These are phyloP conservation scores for Craspedostauros australis DNA, from an alignment of 108 stramenopile species.

Conservation along the genomic window DNA sequence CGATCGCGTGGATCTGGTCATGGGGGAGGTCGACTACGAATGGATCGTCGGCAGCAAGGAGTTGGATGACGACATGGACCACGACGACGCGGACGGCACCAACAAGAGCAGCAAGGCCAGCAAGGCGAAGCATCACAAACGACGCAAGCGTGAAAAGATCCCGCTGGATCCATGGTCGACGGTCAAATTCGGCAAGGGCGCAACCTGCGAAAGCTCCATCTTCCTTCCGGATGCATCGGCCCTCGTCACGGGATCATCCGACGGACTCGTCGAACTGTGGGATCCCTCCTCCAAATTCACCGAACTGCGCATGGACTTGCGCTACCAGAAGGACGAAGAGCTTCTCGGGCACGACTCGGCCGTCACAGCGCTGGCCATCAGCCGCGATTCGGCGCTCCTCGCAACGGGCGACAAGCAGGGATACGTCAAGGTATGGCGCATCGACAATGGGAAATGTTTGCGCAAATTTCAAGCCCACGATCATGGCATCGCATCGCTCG, in stretches of 20 bases:
- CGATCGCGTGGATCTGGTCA: constrained; percentile 65
- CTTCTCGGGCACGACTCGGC: constrained; percentile 76
- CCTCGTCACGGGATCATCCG: constrained; percentile 82
- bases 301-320: constrained; percentile 45
- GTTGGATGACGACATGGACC: too few relatives aligned
- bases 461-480: constrained; percentile 63
- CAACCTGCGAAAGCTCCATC: constrained; percentile 55
- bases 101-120: too few relatives aligned
- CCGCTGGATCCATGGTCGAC: constrained; percentile 41
- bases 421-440: constrained; percentile 71
- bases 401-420: constrained; percentile 78
- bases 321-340: constrained; percentile 79
- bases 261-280: constrained; percentile 96
- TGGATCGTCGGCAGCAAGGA: too few relatives aligned
- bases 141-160: too few relatives aligned
- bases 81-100: too few relatives aligned
- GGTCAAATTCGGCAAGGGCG: constrained; percentile 83
- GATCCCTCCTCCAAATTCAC: constrained; percentile 51
- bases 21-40: constrained; percentile 61
- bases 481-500: constrained; percentile 44
- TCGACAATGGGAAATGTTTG: constrained; percentile 72
- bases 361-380: constrained; percentile 62
- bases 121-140: too few relatives aligned
- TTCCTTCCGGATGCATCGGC: constrained; percentile 64
- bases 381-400: constrained; percentile 79